Evolutionary conservation across 352 stramenopile species (phyloP), one percentile per base, ranked within the genome.

Genomic region (Pythium pyrilobum): DNA sequence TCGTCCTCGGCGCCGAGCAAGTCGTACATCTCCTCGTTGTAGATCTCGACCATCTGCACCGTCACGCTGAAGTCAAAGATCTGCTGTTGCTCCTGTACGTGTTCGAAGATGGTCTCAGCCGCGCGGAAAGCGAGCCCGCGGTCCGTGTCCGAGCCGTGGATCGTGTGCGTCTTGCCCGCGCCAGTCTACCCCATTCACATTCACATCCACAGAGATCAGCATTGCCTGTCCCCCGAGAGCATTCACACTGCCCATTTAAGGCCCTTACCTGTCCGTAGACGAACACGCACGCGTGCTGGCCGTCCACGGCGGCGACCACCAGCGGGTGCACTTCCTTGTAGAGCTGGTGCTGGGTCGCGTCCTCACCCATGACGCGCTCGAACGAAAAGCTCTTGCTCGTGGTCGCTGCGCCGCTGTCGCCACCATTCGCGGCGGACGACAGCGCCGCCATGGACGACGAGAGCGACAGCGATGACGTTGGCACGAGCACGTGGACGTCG

Each of bases 251-350:
- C n/a, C n/a, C n/a, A n/a, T n/a, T n/a, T n/a, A n/a, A n/a, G 0
- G 11, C 2, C 5, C 34, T 7, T 23, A 54, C 46, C 46, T 56
- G 96, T 2, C 96, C 96, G 70, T 98, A 98, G 1, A 95, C 94
- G 64, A 99, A 97, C 32, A 99, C 79, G 53, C 88, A 97, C 10
- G 96, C 89, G 64, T 98, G 91, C 55, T 85, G 92, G 27, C 96
- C 96, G 56, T 97, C 90, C 15, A 97, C 54, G 0, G 86, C 87
- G 8, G 83, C 80, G 42, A 79, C 71, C 10, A 98, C 87, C 8
- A 98, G 74, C 40, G 91, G 91, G 54, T 87, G 79, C 24, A 97
- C 82, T 47, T 96, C 90, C n/a, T 87, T 77, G 66, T 96, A 99
- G 24, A 99, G 73, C 56, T 96, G 75, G 12, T 77, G 47, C 57